Percentiles rank a stretch among this genome's conserved stretches.
Conservation (phyloP, 2,329 filamentous ascomycete genomes). For the Pestalotiopsis sp. region DNA sequence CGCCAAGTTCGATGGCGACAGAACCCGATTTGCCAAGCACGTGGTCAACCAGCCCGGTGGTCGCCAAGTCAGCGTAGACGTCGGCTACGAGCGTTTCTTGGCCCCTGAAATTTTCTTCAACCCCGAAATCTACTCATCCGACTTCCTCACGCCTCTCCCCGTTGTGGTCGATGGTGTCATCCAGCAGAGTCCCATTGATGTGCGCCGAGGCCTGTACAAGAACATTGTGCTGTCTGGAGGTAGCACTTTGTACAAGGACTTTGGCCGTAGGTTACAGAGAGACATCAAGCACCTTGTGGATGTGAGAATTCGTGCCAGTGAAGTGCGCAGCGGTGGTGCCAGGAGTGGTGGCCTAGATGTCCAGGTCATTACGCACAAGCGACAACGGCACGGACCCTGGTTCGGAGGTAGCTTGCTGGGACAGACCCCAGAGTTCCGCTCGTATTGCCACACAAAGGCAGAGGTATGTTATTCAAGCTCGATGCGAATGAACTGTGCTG, state of each 20-base stretch:
- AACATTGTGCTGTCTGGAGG: conserved; percentile 98
- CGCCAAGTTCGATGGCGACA: conserved; percentile 88
- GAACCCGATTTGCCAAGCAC: conserved; percentile 88
- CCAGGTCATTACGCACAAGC: conserved; percentile 95
- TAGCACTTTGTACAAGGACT: conserved; percentile 98
- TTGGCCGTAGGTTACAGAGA: conserved; percentile 91
- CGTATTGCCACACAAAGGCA: conserved; percentile 95
- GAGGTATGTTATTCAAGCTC: conserved; percentile 48
- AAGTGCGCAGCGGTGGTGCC: conserved; percentile 87
- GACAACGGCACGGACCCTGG: conserved; percentile 97
- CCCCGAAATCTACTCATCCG: conserved; percentile 98
- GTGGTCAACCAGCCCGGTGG: conserved; percentile 85
- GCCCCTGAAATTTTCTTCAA: conserved; percentile 99
- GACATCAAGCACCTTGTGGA: conserved; percentile 97
- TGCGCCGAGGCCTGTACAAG: conserved; percentile 96
- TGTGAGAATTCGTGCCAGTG: conserved; percentile 87
- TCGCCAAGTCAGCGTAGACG: conserved; percentile 81
- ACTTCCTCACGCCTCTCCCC: conserved; percentile 94
- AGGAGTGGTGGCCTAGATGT: conserved; percentile 94
- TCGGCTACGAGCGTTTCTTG: conserved; percentile 97
- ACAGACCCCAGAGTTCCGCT: conserved; percentile 97
- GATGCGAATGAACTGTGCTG: not conserved
- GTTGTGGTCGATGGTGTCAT: conserved; percentile 96
- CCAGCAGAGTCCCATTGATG: conserved; percentile 96
- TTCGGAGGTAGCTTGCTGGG: conserved; percentile 96